A percentile compares a stretch with the other conserved stretches of the same genome.
These are phyloP conservation scores for Nyctanthes arbortristis DNA, from an alignment of 257 asterid genomes.

Conservation along the genomic window DNA sequence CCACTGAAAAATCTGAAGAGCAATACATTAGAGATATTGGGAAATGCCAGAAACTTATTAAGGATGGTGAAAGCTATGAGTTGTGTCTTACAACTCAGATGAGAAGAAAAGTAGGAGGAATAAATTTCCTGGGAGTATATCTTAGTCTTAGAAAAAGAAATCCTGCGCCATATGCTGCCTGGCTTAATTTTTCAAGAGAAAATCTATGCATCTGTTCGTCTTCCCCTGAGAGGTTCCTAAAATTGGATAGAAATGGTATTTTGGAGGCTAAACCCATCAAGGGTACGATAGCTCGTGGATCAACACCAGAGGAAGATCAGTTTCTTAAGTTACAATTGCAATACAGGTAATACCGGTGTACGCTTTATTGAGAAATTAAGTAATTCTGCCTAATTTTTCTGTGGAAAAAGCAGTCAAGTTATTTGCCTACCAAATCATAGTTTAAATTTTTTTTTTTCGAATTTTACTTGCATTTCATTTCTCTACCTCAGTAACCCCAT, in stretches of 20 bases:
- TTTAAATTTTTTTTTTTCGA: too few species aligned
- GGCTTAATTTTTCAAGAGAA: slow-evolving; percentile 82
- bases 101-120: slow-evolving; percentile 53
- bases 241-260: slow-evolving; percentile 71
- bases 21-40: slow-evolving; percentile 70
- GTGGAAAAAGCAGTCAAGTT: not conserved
- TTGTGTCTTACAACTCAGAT: slow-evolving; percentile 86
- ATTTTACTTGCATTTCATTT: too few species aligned
- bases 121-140: slow-evolving; percentile 66
- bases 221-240: slow-evolving; percentile 93
- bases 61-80: slow-evolving; percentile 93
- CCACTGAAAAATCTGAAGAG: slow-evolving; percentile 71
- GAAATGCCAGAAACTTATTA: slow-evolving; percentile 72
- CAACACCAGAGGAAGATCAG: slow-evolving; percentile 65
- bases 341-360: slow-evolving; percentile 60
- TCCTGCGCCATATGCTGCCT: slow-evolving; percentile 96
- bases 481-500: too few species aligned
- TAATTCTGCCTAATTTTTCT: too few species aligned
- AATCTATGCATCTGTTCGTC: slow-evolving; percentile 79
- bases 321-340: slow-evolving; percentile 67
- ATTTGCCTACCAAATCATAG: not conserved
- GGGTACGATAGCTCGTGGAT: slow-evolving; percentile 94
- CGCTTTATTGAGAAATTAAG: not conserved
- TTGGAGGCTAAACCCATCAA: slow-evolving; percentile 97
- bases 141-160: slow-evolving; percentile 73